These are phyloP conservation scores for Voacanga thouarsii DNA, from an alignment of 257 asterid species.

Conservation along the genomic window DNA sequence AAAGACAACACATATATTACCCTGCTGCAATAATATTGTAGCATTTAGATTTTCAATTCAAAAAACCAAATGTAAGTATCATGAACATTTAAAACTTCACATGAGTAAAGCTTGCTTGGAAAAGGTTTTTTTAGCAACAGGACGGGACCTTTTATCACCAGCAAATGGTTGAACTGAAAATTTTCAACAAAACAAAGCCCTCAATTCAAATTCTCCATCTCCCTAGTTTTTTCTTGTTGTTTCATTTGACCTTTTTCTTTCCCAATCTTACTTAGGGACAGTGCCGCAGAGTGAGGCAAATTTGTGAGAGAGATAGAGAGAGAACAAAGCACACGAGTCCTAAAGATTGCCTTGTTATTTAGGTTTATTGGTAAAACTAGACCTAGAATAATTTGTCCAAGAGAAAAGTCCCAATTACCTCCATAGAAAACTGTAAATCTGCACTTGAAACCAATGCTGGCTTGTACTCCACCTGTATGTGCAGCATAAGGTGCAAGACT, in stretches of 20 bases:
- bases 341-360: background rate
- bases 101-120: background rate
- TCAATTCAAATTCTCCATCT: background rate
- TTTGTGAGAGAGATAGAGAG: background rate
- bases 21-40: slow-evolving; percentile 10
- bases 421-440: slow-evolving; percentile 61
- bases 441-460: slow-evolving; percentile 44
- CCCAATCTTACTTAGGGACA: background rate
- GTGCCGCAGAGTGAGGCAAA: background rate
- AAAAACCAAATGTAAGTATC: background rate
- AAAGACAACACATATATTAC: slow-evolving; percentile 20
- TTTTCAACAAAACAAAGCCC: background rate
- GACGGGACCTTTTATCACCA: background rate
- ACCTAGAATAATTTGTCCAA: background rate
- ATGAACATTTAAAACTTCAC: background rate
- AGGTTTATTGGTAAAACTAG: background rate
- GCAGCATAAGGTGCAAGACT: slow-evolving; percentile 26
- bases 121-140: background rate
- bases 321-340: background rate
- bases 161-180: background rate
- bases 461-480: slow-evolving; percentile 65
- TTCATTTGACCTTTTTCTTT: slow-evolving; percentile 1
- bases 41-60: background rate
- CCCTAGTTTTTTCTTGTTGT: background rate
- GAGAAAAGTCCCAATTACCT: slow-evolving; percentile 42